These are phyloP conservation scores for Auxenochlorella pyrenoidosa DNA, from an alignment of 139 green algal genomes.

Conservation along the genomic window DNA sequence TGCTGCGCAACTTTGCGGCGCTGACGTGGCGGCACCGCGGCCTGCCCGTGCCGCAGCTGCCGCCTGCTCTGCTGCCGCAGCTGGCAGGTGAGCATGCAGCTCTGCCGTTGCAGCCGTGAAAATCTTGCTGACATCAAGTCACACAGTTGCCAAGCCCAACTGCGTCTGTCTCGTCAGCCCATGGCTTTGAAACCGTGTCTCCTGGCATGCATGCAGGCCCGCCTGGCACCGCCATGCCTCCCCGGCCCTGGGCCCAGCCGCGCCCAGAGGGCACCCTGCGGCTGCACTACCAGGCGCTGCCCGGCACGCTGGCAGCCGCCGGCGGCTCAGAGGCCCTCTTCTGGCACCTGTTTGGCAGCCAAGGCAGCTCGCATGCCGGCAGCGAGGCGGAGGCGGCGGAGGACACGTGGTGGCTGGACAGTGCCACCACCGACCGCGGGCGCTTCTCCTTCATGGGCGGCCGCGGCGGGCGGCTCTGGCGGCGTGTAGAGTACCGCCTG, in stretches of 20 bases:
- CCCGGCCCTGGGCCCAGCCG: not conserved
- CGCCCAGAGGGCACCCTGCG: conserved; percentile 16
- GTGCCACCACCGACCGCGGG: conserved; percentile 71
- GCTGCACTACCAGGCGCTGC: conserved; percentile 37
- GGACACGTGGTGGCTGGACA: conserved; percentile 95
- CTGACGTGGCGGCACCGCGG: conserved; percentile 54
- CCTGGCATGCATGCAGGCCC: conserved; percentile 3
- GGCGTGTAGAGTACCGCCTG: conserved; percentile 57
- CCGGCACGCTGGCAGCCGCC: conserved; percentile 27
- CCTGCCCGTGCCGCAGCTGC: not conserved
- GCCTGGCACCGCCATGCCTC: conserved; percentile 10
- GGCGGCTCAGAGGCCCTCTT: conserved; percentile 48
- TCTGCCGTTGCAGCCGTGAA: too few species aligned
- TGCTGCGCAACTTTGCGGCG: conserved; percentile 91
- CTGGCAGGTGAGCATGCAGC: conserved; percentile 13
- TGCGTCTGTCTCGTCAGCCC: too few species aligned
- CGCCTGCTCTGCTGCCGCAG: not conserved
- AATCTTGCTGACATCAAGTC: too few species aligned
- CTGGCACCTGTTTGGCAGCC: conserved; percentile 47
- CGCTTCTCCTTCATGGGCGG: conserved; percentile 96
- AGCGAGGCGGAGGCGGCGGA: conserved; percentile 12
- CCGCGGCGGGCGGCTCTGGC: conserved; percentile 81
- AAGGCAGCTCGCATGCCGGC: not conserved
- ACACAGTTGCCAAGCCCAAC: too few species aligned
- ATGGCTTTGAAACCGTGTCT: not conserved